phyloP scores from a whole-genome alignment of 805 yeast species.

The Saccharomycopsis fermentans region DNA sequence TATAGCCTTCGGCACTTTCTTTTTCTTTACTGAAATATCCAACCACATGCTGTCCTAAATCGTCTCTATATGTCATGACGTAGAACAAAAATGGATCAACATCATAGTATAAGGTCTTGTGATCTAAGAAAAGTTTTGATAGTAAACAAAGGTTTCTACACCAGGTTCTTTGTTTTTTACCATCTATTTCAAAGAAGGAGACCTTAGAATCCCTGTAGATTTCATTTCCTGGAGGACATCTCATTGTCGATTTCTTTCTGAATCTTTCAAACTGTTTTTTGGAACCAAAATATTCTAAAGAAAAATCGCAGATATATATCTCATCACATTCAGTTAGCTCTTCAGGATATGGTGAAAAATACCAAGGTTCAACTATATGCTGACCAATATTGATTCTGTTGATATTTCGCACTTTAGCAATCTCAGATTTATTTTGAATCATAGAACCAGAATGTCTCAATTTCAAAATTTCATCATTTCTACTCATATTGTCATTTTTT shows the following conservation, averaged over 20 bases:
- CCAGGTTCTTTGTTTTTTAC: conserved; percentile 93
- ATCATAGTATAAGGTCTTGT: conserved; percentile 91
- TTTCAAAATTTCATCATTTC: conserved; percentile 90
- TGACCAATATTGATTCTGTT: conserved; percentile 74
- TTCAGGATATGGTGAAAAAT: conserved; percentile 92
- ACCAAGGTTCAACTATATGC: conserved; percentile 96
- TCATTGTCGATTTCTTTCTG: conserved; percentile 74
- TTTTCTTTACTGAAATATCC: conserved; percentile 97
- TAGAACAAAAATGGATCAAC: conserved; percentile 96
- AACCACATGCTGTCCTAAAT: conserved; percentile 87
- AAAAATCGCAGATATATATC: conserved; percentile 84
- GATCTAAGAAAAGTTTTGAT: conserved; percentile 87
- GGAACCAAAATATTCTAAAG: conserved; percentile 81
- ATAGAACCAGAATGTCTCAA: conserved; percentile 93
- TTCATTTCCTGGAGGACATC: conserved; percentile 98
- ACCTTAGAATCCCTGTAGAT: conserved; percentile 88
- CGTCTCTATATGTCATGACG: conserved; percentile 87
- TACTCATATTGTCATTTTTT: conserved; percentile 55
- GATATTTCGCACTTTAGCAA: conserved; percentile 83
- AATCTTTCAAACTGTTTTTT: conserved; percentile 87
- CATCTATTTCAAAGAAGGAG: conserved; percentile 95
- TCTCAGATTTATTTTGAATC: conserved; percentile 83
- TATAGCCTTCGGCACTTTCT: conserved; percentile 89
- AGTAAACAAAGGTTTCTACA: conserved; percentile 88
- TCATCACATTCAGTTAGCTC: conserved; percentile 90